A percentile compares a stretch with the other conserved stretches of the same genome.
Conservation (phyloP, 306 rosid genomes). For the cucumber (Cucumis sativus) region Cucumber_9930_V3 NC_026657.2:26008001-26008500, state of each 20-base stretch:
- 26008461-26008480: slow-evolving; percentile 66
- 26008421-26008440: slow-evolving; percentile 69
- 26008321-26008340: neutral
- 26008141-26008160: neutral
- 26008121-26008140: neutral
- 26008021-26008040: neutral
- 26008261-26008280: neutral
- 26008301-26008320: neutral
- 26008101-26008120: neutral
- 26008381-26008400: slow-evolving; percentile 61
- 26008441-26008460: slow-evolving; percentile 85
- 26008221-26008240: neutral
- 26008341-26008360: neutral
- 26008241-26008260: neutral
- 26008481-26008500: slow-evolving; percentile 38
- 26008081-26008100: neutral
- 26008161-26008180: neutral
- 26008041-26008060: neutral
- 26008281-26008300: neutral
- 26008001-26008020: neutral
- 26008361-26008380: neutral
- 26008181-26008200: neutral
- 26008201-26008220: neutral
- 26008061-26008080: neutral
- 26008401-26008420: slow-evolving; percentile 74